Conservation (phyloP, 257 asterid genomes). For the Fraxinus americana region DNA sequence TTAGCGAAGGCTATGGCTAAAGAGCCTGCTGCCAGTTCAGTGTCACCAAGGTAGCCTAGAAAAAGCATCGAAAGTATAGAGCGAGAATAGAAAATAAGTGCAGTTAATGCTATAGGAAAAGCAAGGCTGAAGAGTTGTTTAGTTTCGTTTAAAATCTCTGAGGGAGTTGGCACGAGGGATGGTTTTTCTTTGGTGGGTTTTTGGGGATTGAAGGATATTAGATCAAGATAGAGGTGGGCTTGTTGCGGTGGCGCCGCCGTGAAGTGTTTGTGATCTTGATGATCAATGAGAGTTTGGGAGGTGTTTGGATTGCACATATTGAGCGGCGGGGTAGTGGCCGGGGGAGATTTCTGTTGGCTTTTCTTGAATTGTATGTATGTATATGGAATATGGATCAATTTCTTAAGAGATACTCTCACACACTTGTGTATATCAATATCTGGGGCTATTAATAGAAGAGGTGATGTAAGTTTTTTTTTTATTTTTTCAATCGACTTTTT, state of each 20-base stretch:
- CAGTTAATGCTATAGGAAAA: slow-evolving; percentile 70
- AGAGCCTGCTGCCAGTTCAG: slow-evolving; percentile 70
- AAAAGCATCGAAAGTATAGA: slow-evolving; percentile 76
- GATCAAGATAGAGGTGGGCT: slow-evolving; percentile 50
- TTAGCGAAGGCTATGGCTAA: slow-evolving; percentile 81
- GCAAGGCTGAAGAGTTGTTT: slow-evolving; percentile 56
- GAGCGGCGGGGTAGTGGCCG: not conserved
- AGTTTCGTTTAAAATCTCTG: slow-evolving; percentile 43
- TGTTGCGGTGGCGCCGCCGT: slow-evolving; percentile 34
- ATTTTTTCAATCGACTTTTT: not conserved
- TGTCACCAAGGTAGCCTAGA: slow-evolving; percentile 68
- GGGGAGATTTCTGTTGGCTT: not conserved
- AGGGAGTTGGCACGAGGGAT: slow-evolving; percentile 17
- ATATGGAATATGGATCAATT: not conserved
- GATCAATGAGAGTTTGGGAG: slow-evolving; percentile 34
- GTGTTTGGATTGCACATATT: slow-evolving; percentile 66
- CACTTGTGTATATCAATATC: not conserved
- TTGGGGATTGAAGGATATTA: slow-evolving; percentile 36
- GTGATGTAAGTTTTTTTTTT: not conserved
- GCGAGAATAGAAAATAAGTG: slow-evolving; percentile 63
- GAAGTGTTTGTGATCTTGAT: slow-evolving; percentile 8
- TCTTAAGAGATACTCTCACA: not conserved
- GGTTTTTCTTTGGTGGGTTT: slow-evolving; percentile 14
- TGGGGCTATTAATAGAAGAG: not conserved
- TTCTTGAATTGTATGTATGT: not conserved